These are phyloP conservation scores for Bruguiera parviflora DNA, from an alignment of 345 rosid species.

Conservation along the genomic window DNA sequence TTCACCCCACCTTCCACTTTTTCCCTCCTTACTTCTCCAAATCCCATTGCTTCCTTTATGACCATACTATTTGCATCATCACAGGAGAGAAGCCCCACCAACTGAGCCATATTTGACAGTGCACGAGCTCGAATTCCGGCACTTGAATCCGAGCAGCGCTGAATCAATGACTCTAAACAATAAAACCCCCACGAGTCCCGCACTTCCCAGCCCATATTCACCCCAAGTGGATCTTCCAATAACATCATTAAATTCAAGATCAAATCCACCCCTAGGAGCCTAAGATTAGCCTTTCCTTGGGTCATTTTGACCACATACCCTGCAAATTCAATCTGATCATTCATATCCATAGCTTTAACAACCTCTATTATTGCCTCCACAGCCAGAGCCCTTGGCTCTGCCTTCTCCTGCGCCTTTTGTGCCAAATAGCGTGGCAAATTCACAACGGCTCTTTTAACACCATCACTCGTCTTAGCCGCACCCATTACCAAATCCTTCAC, in stretches of 20 bases:
- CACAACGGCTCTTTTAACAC: slow-evolving; percentile 48
- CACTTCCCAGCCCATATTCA: slow-evolving; percentile 24
- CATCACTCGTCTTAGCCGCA: slow-evolving; percentile 35
- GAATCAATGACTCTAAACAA: slow-evolving; percentile 61
- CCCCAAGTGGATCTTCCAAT: slow-evolving; percentile 46
- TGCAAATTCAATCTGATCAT: slow-evolving; percentile 49
- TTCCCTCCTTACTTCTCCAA: slow-evolving; percentile 31
- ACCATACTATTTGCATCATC: slow-evolving; percentile 41
- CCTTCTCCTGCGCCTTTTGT: slow-evolving; percentile 86
- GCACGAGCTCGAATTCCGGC: slow-evolving; percentile 73
- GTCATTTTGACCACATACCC: slow-evolving; percentile 63
- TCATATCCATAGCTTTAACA: slow-evolving; percentile 50
- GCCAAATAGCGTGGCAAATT: slow-evolving; percentile 66
- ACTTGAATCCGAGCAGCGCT: slow-evolving; percentile 62
- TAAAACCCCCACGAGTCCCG: slow-evolving; percentile 49
- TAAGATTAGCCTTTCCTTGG: slow-evolving; percentile 63
- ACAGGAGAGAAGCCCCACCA: slow-evolving; percentile 53
- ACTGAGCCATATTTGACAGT: slow-evolving; percentile 73
- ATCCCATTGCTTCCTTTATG: slow-evolving; percentile 55
- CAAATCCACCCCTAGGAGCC: slow-evolving; percentile 82
- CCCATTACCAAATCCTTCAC: slow-evolving; percentile 40
- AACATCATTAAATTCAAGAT: slow-evolving; percentile 49
- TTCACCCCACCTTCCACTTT: slow-evolving; percentile 39
- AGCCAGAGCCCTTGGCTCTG: slow-evolving; percentile 71
- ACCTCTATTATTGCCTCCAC: slow-evolving; percentile 80